Evolutionary conservation across 2,329 filamentous ascomycete species (phyloP), one percentile per base, ranked within the genome.

Genomic region (Epichloe baconii): DNA sequence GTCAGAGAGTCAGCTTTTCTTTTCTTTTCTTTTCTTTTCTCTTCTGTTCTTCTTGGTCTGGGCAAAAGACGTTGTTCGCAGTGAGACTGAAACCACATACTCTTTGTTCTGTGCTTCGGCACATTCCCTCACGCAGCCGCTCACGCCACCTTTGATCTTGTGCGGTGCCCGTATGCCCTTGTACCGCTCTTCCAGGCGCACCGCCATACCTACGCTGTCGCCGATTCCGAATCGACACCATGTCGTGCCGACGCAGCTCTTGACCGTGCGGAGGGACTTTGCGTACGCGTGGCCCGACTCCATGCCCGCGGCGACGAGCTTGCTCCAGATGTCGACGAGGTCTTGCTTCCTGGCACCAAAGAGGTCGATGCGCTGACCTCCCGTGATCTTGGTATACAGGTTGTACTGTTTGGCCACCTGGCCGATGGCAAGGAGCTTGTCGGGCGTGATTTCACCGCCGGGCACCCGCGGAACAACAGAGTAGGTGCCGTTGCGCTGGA

Each of bases 71-170:
- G 38, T 11, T 11, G 38, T 11, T 11, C 15, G 14, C 6, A 10
- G n/a, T 8, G 1, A 36, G 37, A 34, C 14, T 1, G 0, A 35
- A 6, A 7, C 8, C 5, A 68, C 79, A 60, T 68, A 85, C 82
- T 95, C 89, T 68, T 95, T 95, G 67, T 84, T 91, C 62, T 94
- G 89, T 1, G 89, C 89, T 67, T 95, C 89, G 0, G 89, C 89
- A 58, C 89, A 95, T 68, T 95, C 89, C 50, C 89, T 77, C n/a
- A 95, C 88, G 57, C 89, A 95, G 12, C 89, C 89, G 50, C 85
- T 90, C 0, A 95, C 88, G 51, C 87, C 89, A 1, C 86, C 88
- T 67, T 95, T 95, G 65, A 94, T 79, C 73, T 95, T 95, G 66
- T 95, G 89, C 8, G 89, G 89, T 15, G 78, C 77, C n/a, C 89